phyloP scores from a whole-genome alignment of 139 green algal genomes.

The Micractinium sp. region DNA sequence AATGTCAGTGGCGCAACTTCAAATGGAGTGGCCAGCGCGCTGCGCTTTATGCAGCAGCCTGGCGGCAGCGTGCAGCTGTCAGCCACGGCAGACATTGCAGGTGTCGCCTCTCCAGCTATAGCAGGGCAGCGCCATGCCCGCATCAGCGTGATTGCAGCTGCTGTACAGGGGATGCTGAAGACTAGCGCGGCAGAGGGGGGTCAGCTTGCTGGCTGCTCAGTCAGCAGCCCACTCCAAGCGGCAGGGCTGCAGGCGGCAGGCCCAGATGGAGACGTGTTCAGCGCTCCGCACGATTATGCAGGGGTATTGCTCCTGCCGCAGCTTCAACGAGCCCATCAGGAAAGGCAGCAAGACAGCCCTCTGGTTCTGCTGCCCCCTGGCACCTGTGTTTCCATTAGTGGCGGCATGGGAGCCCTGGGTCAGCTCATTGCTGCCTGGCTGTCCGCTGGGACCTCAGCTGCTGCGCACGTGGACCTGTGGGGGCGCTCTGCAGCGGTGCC shows the following conservation, averaged over 20 bases:
- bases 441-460: conserved; percentile 14
- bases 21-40: neutral
- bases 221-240: neutral
- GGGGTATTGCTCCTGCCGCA: conserved; percentile 43
- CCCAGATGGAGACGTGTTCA: neutral
- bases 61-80: neutral
- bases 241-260: neutral
- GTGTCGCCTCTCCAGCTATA: neutral
- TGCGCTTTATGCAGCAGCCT: neutral
- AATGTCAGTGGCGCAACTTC: no score
- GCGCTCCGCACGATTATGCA: neutral
- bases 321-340: conserved; percentile 50
- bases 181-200: neutral
- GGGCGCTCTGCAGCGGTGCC: neutral
- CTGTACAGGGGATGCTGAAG: conserved; percentile 14
- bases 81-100: neutral
- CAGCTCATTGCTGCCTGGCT: conserved; percentile 73
- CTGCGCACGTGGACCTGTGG: neutral
- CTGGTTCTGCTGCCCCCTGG: conserved; percentile 70
- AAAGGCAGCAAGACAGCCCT: conserved; percentile 2
- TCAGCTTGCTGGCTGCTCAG: neutral
- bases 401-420: conserved; percentile 56
- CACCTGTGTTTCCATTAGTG: conserved; percentile 65
- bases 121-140: neutral
- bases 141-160: neutral